Base-by-base conservation (phyloP, 2,329 filamentous ascomycete genomes). In the Alternaria rosae region DNA sequence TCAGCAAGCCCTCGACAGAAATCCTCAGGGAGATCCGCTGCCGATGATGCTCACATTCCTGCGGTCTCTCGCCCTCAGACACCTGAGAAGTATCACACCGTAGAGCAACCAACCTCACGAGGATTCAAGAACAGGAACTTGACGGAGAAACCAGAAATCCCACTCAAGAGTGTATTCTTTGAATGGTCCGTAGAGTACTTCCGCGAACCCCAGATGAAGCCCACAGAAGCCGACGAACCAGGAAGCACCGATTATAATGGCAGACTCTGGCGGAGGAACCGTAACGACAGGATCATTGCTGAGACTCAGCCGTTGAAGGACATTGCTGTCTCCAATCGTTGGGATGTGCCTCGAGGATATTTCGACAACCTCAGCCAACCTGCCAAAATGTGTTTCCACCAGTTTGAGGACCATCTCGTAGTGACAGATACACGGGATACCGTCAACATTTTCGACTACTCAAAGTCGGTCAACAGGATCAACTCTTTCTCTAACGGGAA, bases 151-250 rank as follows among this genome's bases (percentile, higher is more conserved):
- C 90, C 92, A 2, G 80, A 79, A 12, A 85, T 98, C 26, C 95
- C 95, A 1, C 79, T 99, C 17, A 86, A 87, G 62, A 97, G 93
- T 76, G 89, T 86, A 9, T 97, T 98, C 79, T 85, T 97, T 65
- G 92, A 97, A 66, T 99, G 94, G 94, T 97, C 94, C 5, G 93
- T 95, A 45, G 94, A 89, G 79, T 98, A 99, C 78, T 99, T 98
- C 85, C 92, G 94, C 28, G 94, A 98, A 78, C 95, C 95, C 30
- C 95, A 99, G 80, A 98, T 99, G 95, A 96, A 95, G 76, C 91
- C 93, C 4, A 94, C 92, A 60, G 95, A 99, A 77, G 92, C 94
- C 23, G 95, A 99, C 71, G 95, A 99, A 76, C 95, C 95, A 13
- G 95, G 95, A 32, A 97, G 93, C 74, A 92, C 92, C 15, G 94